These are phyloP conservation scores for Colletotrichum tropicale DNA, from an alignment of 2,329 filamentous ascomycete genomes.

Conservation along the genomic window DNA sequence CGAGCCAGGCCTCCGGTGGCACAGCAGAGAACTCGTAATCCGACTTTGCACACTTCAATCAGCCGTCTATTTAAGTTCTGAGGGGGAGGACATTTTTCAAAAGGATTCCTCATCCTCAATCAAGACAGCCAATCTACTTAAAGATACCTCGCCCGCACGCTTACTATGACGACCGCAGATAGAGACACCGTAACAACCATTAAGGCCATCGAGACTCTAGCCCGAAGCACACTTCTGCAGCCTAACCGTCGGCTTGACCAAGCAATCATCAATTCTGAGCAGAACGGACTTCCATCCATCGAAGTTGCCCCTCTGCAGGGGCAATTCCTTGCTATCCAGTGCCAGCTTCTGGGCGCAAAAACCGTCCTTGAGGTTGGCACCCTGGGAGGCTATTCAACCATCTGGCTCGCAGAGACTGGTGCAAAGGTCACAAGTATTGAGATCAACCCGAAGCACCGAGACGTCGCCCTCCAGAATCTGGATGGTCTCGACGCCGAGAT, in stretches of 20 bases:
- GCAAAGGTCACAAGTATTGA: slow-evolving; percentile 57
- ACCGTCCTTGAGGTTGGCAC: slow-evolving; percentile 59
- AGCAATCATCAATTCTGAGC: slow-evolving; percentile 33
- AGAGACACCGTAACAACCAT: not conserved
- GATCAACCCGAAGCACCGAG: slow-evolving; percentile 46
- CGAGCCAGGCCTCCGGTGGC: not conserved
- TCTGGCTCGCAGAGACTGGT: slow-evolving; percentile 51
- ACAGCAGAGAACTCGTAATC: not conserved
- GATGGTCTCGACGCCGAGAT: slow-evolving; percentile 49
- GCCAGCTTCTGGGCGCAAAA: slow-evolving; percentile 36
- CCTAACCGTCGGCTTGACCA: slow-evolving; percentile 24
- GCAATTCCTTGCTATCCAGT: slow-evolving; percentile 42
- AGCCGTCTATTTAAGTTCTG: not conserved
- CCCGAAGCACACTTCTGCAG: not conserved
- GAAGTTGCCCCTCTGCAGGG: slow-evolving; percentile 37
- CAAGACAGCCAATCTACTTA: not conserved
- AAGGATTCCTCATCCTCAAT: not conserved
- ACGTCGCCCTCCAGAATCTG: slow-evolving; percentile 50
- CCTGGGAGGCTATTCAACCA: slow-evolving; percentile 56
- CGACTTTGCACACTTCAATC: not conserved
- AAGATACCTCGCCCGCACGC: not conserved
- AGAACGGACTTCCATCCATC: slow-evolving; percentile 40
- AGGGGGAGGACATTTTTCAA: not conserved
- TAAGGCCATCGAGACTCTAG: not conserved
- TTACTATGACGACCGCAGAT: not conserved